Evolutionary conservation across 169 alveolate genomes (phyloP).

Genomic region (Cytauxzoon felis): DNA sequence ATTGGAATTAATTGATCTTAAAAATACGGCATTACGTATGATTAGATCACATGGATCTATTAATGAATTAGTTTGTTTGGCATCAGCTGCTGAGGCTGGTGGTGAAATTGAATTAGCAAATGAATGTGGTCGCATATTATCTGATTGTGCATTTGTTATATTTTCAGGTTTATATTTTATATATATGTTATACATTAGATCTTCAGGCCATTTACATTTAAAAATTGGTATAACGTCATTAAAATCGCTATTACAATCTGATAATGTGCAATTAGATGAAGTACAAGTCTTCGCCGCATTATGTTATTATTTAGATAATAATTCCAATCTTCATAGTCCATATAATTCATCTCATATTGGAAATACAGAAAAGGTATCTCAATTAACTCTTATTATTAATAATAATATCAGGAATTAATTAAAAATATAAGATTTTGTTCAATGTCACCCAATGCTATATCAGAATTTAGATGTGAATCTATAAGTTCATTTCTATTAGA

Average conservation of each 20-base stretch:
- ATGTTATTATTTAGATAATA: conserved; percentile 39
- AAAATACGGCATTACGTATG: conserved; percentile 38
- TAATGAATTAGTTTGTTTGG: conserved; percentile 32
- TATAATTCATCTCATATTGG: conserved; percentile 25
- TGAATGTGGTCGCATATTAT: conserved; percentile 55
- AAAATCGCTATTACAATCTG: conserved; percentile 36
- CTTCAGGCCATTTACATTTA: conserved; percentile 26
- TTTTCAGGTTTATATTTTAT: conserved; percentile 4
- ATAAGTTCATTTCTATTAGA: conserved; percentile 42
- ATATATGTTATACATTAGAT: neutral
- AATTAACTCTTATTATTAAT: neutral
- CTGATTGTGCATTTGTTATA: conserved; percentile 55
- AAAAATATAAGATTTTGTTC: conserved; percentile 47
- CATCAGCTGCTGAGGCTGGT: conserved; percentile 42
- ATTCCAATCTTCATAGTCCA: conserved; percentile 23
- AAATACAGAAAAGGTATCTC: conserved; percentile 37
- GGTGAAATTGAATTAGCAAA: conserved; percentile 54
- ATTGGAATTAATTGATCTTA: conserved; percentile 31
- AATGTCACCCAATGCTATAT: conserved; percentile 56
- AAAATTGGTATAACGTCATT: conserved; percentile 36
- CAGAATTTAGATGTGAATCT: conserved; percentile 38
- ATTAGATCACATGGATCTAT: conserved; percentile 37
- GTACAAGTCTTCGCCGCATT: conserved; percentile 49
- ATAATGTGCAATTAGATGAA: conserved; percentile 59
- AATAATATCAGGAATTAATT: conserved; percentile 23